Evolutionary conservation across 768 basidiomycete species (phyloP), one percentile per base, ranked within the genome.

Genomic region (Collybia mongolica): DNA sequence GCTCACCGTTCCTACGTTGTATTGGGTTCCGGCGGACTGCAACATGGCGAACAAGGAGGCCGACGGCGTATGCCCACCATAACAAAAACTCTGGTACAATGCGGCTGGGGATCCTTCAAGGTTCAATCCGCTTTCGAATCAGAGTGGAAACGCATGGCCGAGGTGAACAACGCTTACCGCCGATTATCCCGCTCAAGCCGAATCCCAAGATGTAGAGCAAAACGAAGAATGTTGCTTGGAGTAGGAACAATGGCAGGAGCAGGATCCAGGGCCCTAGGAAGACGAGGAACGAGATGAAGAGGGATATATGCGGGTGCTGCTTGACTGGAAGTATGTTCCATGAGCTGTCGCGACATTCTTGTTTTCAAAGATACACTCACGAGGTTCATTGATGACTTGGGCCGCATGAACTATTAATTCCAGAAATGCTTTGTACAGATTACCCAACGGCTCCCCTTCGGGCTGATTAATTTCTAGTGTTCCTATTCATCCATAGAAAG

Each of bases 1-100:
- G 62, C 86, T 84, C 71, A 79, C 74, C 53, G 75, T 78, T 81
- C 87, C 38, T 3, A 22, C 41, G 17, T 65, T 54, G 51, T 64
- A 64, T 40, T 56, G 55, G 44, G 54, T 57, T 9, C 62, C 64
- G 19, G 52, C 36, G 7, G 65, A 61, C 49, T 65, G 62, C 7
- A 65, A 39, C 23, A 62, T 54, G 15, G 60, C 52, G 23, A 65
- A 56, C 9, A 59, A 22, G 1, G 62, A 65, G 22, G 41, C 44
- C 3, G 54, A 45, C 6, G 64, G 65, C 0, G 64, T 63, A 45
- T 62, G 56, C 5, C 46, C 60, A 7, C 65, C 62, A 39, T 64
- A 64, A 39, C 52, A 61, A 17, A 56, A 46, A 3, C 62, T 55
- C 42, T 59, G 58, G 40, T 58, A 65, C 4, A 44, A 44, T 7